Base-by-base conservation (phyloP, 2,329 filamentous ascomycete genomes). In the Raffaelea deltoideospora region DNA sequence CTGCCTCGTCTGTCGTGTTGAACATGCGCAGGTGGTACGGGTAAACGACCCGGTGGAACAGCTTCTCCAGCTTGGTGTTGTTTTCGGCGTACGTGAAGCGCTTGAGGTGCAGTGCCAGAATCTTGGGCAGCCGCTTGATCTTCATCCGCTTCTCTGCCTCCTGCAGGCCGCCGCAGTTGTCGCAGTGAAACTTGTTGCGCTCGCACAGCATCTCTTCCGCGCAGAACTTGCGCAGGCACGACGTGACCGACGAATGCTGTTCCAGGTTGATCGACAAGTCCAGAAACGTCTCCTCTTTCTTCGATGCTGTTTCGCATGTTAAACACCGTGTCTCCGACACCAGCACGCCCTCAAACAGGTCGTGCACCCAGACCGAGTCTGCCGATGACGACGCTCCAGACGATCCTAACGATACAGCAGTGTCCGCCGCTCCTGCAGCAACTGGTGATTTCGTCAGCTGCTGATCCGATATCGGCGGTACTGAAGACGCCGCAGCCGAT, bases 91-190 rank as follows among this genome's bases (percentile, higher is more conserved):
- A 98, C 60, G 96, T 96, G 66, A 98, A 98, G 39, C 90, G 76
- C 60, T 98, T 98, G 43, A 98, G 61, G 53, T 98, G 90, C 40
- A 98, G 63, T 5, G 90, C 87, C 44, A 98, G 60, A 41, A 98
- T 85, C 51, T 84, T 86, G 4, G 90, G 90, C 51, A 96, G 61
- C 37, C 83, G 75, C 63, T 98, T 96, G 48, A 98, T 88, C 65
- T 96, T 98, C 90, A 98, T 98, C 45, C 90, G 75, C 64, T 96
- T 98, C 57, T 98, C 90, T 0, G 90, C 90, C 59, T 98, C 90
- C 57, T 98, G 90, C 38, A 98, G 63, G 3, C 90, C 90, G 37
- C 90, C 90, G 48, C 90, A 98, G 49, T 87, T 87, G 54, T 98
- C 90, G 59, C 90, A 98, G 53, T 98, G 88, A 47, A 98, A 98